Evolutionary conservation across 805 yeast genomes (phyloP), one percentile per base, ranked within the genome.

Genomic region (Wickerhamomyces queroliae): DNA sequence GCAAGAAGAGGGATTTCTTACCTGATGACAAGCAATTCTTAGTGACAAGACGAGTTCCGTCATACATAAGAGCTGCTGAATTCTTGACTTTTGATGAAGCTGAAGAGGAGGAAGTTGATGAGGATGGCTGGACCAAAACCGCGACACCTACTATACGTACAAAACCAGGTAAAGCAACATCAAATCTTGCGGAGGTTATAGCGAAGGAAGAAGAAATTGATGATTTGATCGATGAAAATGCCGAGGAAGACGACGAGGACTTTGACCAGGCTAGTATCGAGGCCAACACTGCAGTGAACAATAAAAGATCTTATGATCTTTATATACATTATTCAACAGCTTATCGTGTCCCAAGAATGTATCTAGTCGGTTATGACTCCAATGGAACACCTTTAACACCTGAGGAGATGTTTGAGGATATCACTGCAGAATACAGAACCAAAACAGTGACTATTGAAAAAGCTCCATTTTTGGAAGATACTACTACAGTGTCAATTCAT

Each of bases 361-460:
- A 89, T 55, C 65, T 93, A 31, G 88, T 87, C 12, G 99, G 99
- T 0, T 93, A 78, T 65, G 80, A 78, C 54, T 70, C 80, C 10
- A 77, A 83, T 44, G 98, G 99, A 0, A 72, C 80, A 13, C 99
- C 98, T 2, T 66, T 93, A 29, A 68, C 84, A 24, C 96, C 98
- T 2, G 71, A 78, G 25, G 82, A 84, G 53, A 93, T 93, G 98
- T 89, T 90, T 63, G 95, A 91, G 56, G 99, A 93, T 61, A 88
- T 93, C 34, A 76, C 90, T 2, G 75, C 83, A 28, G 99, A 93
- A 58, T 93, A 93, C 62, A 78, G 91, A 55, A 88, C 91, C 53
- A 93, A 93, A 63, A 93, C 99, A 1, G 99, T 91, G 17, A 93
- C 99, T 0, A 91, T 93, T 43, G 99, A 93, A 61, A 78, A 77